Conservation (phyloP, 2,329 filamentous ascomycete species). For the Ilyonectria mors-panacis region DNA sequence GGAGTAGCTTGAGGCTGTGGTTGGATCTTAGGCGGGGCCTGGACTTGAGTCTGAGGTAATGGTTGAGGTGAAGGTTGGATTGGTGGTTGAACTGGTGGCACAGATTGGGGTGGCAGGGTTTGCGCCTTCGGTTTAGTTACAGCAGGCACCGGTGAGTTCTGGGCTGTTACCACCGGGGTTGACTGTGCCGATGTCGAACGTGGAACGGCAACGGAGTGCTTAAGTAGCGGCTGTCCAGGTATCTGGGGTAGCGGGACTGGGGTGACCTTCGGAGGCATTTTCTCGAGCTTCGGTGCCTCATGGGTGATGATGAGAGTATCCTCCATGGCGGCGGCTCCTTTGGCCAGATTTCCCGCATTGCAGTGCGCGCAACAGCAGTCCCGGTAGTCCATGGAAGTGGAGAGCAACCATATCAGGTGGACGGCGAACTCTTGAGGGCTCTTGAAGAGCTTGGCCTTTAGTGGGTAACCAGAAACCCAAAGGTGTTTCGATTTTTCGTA, state of each 20-base stretch:
- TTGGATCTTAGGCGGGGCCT: slow-evolving; percentile 15
- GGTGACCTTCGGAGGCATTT: slow-evolving; percentile 51
- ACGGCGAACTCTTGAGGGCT: slow-evolving; percentile 68
- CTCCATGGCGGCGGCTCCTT: slow-evolving; percentile 43
- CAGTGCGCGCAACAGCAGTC: slow-evolving; percentile 69
- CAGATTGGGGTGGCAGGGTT: slow-evolving; percentile 20
- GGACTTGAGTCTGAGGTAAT: not conserved
- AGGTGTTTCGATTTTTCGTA: slow-evolving; percentile 65
- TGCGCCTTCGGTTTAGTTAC: slow-evolving; percentile 21
- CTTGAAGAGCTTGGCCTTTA: slow-evolving; percentile 65
- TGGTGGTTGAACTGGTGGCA: slow-evolving; percentile 1
- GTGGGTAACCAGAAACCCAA: slow-evolving; percentile 65
- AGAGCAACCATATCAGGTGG: slow-evolving; percentile 67
- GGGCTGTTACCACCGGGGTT: slow-evolving; percentile 34
- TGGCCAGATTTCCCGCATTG: slow-evolving; percentile 52
- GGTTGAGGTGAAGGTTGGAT: slow-evolving; percentile 17
- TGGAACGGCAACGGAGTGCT: slow-evolving; percentile 47
- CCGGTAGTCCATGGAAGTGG: slow-evolving; percentile 61
- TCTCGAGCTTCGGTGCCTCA: slow-evolving; percentile 44
- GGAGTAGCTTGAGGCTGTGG: slow-evolving; percentile 14
- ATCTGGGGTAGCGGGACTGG: slow-evolving; percentile 56
- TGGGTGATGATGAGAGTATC: slow-evolving; percentile 46
- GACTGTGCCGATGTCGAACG: slow-evolving; percentile 50
- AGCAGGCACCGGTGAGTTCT: slow-evolving; percentile 38
- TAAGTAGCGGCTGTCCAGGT: slow-evolving; percentile 52